Base-by-base conservation (phyloP, 495 filamentous ascomycete genomes). In the Trichoderma gamsii region DNA sequence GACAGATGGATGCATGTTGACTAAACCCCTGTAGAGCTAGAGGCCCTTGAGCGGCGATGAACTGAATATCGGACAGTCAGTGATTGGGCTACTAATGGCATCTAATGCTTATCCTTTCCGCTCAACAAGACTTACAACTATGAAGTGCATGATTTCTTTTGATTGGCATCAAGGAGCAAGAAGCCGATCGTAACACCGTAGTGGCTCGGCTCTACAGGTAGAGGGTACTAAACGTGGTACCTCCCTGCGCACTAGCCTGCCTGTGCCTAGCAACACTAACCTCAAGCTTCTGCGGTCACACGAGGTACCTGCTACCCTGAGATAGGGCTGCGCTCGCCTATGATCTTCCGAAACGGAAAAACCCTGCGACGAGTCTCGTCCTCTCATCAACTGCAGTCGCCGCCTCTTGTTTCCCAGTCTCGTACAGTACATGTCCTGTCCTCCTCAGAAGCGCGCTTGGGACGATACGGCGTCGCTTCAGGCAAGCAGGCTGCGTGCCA, bases 291-390 rank as follows among this genome's bases (percentile, higher is more conserved):
- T 21, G n/a, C n/a, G 49, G 3, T 52, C 23, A 7, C 27, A 25
- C 25, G 23, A 25, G 11, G 23, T 61, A 23, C 9, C 27, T 2
- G 25, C 56, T 32, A 61, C 56, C 15, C n/a, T n/a, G 13, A 49
- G 44, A 49, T 38, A n/a, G 44, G 9, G 25, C 3, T 11, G 4
- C 25, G 13, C 56, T 61, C 56, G 56, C 56, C 56, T 61, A 61
- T 61, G 23, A 61, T 27, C 56, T 61, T 61, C 56, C 56, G 56
- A 61, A 61, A 32, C 56, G 56, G 56, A 61, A 61, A 61, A 61
- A 32, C 56, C 16, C 56, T 15, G 56, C 56, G 56, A 61, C 6
- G 15, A 29, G 8, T 61, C 27, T 61, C 12, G 56, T 29, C 3
- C 56, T 32, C 25, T 32, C 56, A 23, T 32, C 27, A 12, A 1